Evolutionary conservation across 805 yeast species (phyloP).

Genomic region (Barnettozyma californica): DNA sequence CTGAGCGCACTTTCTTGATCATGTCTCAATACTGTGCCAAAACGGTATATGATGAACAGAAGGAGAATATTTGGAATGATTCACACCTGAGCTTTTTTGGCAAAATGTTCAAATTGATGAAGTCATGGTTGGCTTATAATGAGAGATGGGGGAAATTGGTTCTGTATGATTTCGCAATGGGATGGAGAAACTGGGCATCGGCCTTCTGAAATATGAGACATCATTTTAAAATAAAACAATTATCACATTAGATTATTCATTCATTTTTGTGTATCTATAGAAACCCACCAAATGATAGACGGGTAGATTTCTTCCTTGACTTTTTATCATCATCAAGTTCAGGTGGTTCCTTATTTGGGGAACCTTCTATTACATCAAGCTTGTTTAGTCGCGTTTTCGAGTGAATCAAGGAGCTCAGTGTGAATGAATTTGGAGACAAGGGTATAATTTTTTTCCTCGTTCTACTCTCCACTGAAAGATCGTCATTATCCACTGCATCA

Average conservation of each 20-base stretch:
- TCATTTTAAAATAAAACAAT: background rate
- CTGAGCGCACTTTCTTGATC: slow-evolving; percentile 80
- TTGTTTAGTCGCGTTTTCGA: slow-evolving; percentile 3
- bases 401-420: slow-evolving; percentile 18
- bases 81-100: background rate
- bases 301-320: background rate
- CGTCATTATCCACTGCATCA: background rate
- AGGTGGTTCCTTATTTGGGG: slow-evolving; percentile 17
- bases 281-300: slow-evolving; percentile 4
- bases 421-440: slow-evolving; percentile 23
- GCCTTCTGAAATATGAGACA: background rate
- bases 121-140: slow-evolving; percentile 15
- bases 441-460: slow-evolving; percentile 13
- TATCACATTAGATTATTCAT: background rate
- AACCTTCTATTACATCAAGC: slow-evolving; percentile 22
- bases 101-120: slow-evolving; percentile 25
- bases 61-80: slow-evolving; percentile 28
- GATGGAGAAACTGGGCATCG: slow-evolving; percentile 13
- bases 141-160: slow-evolving; percentile 14
- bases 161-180: slow-evolving; percentile 17
- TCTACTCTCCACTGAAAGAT: background rate
- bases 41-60: slow-evolving; percentile 66
- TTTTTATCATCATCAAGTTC: background rate
- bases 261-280: background rate
- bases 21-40: slow-evolving; percentile 87